Evolutionary conservation across 495 filamentous ascomycete species (phyloP), one percentile per base, ranked within the genome.

Genomic region (Hypoxylon rickii): DNA sequence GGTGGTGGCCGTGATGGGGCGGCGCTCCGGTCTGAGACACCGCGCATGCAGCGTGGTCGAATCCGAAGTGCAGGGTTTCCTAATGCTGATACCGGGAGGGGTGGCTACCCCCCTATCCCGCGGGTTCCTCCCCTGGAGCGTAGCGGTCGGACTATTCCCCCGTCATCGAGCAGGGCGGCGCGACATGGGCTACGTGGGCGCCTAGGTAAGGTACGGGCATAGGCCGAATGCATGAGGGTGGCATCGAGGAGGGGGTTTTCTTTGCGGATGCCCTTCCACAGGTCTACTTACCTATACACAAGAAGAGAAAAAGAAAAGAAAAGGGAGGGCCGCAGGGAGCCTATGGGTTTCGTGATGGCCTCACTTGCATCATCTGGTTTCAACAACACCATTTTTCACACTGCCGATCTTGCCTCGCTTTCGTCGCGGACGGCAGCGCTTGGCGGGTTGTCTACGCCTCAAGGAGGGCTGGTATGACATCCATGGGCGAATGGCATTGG

Each of bases 361-460:
- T 62, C 58, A 56, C 49, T 56, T 52, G 58, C 51, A 47, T 56
- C 47, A 31, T 61, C 49, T 41, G 52, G 58, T 57, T 62, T 62
- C 58, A 62, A 62, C 52, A 62, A 62, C 52, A 53, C 18, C 51
- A 51, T 36, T 45, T 16, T 61, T 45, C 51, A 61, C 52, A 52
- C 53, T 55, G 58, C 47, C 42, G 58, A 56, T 62, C 58, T 40
- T 33, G 31, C 48, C 34, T 26, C 29, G 34, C 16, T 47, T 43
- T 45, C 22, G 16, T 24, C 43, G 41, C n/a, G 7, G 13, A 7
- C 41, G 32, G 38, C 38, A 17, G 12, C 13, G 31, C 29, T 36
- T 45, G 24, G 19, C 33, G 10, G 8, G 19, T n/a, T n/a, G n/a
- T n/a, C n/a, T 15, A 19, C 18, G 44, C 44, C 40, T 32, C 15